Conservation (phyloP, 176 grass and related monocot species). For the Carex littledalei region DNA sequence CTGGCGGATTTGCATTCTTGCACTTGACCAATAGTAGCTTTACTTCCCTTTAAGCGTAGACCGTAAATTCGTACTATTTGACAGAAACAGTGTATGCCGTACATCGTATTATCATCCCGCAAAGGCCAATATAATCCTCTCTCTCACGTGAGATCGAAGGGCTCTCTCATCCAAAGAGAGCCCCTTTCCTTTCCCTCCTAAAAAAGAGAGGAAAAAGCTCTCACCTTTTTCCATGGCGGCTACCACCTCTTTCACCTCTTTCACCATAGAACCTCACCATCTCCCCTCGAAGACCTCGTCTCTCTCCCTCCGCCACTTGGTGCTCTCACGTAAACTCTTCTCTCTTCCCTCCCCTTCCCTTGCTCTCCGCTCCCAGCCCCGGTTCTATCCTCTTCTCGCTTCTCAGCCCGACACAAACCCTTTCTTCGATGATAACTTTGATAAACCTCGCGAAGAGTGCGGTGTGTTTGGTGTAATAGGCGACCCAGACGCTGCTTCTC, state of each 20-base stretch:
- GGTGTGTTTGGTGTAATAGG: slow-evolving; percentile 84
- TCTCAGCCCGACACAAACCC: slow-evolving; percentile 27
- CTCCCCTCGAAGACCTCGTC: neutral
- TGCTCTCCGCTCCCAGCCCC: slow-evolving; percentile 4
- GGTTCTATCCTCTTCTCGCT: neutral
- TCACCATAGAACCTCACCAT: neutral
- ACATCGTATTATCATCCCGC: neutral
- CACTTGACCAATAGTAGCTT: too few species aligned
- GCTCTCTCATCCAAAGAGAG: slow-evolving; percentile 35
- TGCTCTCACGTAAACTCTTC: neutral
- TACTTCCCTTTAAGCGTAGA: too few species aligned
- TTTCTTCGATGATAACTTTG: slow-evolving; percentile 22
- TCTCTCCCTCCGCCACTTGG: slow-evolving; percentile 13
- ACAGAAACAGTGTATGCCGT: neutral
- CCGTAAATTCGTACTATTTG: too few species aligned
- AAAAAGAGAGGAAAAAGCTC: slow-evolving; percentile 5
- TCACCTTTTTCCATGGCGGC: slow-evolving; percentile 24
- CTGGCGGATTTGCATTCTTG: too few species aligned
- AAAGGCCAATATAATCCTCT: slow-evolving; percentile 38
- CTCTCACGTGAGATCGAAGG: slow-evolving; percentile 33
- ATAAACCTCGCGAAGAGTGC: slow-evolving; percentile 94
- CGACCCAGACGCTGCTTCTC: slow-evolving; percentile 56
- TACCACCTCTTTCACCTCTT: neutral
- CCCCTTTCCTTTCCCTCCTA: slow-evolving; percentile 21
- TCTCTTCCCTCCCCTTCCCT: neutral